Evolutionary conservation across 2,329 filamentous ascomycete genomes (phyloP).

Genomic region (Trichoderma afroharzianum): DNA sequence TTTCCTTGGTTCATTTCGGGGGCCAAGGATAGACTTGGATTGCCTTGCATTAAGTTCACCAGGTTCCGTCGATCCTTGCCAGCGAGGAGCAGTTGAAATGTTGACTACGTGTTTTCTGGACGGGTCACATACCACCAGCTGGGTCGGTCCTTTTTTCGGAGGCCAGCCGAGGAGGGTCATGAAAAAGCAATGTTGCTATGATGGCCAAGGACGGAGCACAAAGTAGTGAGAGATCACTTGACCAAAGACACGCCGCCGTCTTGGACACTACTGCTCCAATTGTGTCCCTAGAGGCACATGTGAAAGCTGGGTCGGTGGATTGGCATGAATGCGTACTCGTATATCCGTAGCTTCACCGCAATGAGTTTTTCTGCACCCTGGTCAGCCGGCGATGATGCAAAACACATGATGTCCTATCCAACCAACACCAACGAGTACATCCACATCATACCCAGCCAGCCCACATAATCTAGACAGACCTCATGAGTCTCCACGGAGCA

Average conservation of each 20-base stretch:
- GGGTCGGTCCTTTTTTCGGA: constrained; percentile 1
- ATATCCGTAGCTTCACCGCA: neutral
- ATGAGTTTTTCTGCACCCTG: neutral
- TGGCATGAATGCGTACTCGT: neutral
- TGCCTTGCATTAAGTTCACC: neutral
- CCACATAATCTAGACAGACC: neutral
- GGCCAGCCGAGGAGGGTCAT: neutral
- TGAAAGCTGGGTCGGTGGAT: neutral
- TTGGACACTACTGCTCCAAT: neutral
- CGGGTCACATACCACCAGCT: neutral
- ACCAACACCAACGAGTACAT: neutral
- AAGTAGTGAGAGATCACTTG: neutral
- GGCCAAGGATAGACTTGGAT: neutral
- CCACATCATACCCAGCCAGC: neutral
- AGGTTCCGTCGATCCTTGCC: neutral
- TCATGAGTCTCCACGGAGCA: neutral
- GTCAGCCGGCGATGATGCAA: neutral
- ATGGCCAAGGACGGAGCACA: neutral
- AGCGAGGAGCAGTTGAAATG: neutral
- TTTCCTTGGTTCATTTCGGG: neutral
- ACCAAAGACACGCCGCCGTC: neutral
- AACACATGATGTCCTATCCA: neutral
- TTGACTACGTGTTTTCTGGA: neutral
- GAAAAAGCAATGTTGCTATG: neutral
- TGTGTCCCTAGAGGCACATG: neutral